phyloP scores from a whole-genome alignment of 768 basidiomycete species.

The Pholiota molesta region DNA sequence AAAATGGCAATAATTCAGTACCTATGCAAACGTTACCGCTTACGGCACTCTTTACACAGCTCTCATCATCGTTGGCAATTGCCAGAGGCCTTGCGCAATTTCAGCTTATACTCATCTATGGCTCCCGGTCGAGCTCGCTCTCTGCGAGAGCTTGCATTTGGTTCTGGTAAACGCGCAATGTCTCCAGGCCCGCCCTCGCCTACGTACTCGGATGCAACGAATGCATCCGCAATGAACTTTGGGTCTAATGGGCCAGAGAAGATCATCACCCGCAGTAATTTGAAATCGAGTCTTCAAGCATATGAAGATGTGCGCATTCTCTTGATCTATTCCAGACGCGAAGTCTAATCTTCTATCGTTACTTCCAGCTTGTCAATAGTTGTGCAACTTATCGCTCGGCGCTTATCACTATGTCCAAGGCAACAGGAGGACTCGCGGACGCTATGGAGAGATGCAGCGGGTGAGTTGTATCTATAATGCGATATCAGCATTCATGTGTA shows the following conservation, averaged over 20 bases:
- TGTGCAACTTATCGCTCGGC: slow-evolving; percentile 83
- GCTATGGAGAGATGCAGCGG: slow-evolving; percentile 84
- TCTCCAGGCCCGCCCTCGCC: slow-evolving; percentile 76
- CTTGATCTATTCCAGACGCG: slow-evolving; percentile 7
- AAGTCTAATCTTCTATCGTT: background rate
- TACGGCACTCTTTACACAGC: slow-evolving; percentile 9
- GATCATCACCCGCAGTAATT: slow-evolving; percentile 79
- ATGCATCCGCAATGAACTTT: slow-evolving; percentile 78
- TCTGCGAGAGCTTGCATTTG: slow-evolving; percentile 57
- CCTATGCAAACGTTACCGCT: slow-evolving; percentile 8
- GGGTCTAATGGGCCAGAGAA: slow-evolving; percentile 75
- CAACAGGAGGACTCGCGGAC: slow-evolving; percentile 83
- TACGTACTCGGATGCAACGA: slow-evolving; percentile 81
- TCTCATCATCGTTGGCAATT: slow-evolving; percentile 4
- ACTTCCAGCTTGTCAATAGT: slow-evolving; percentile 66
- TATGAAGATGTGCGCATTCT: slow-evolving; percentile 72
- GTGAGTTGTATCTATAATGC: slow-evolving; percentile 44
- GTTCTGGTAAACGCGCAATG: slow-evolving; percentile 40
- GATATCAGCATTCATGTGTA: background rate
- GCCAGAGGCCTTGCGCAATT: slow-evolving; percentile 11
- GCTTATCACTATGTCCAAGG: slow-evolving; percentile 79
- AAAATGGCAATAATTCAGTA: slow-evolving; percentile 8
- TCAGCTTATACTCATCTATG: slow-evolving; percentile 32
- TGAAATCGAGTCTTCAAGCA: slow-evolving; percentile 76
- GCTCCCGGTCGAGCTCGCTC: slow-evolving; percentile 54